These are phyloP conservation scores for Penicillium angulare DNA, from an alignment of 495 filamentous ascomycete species.

Conservation along the genomic window DNA sequence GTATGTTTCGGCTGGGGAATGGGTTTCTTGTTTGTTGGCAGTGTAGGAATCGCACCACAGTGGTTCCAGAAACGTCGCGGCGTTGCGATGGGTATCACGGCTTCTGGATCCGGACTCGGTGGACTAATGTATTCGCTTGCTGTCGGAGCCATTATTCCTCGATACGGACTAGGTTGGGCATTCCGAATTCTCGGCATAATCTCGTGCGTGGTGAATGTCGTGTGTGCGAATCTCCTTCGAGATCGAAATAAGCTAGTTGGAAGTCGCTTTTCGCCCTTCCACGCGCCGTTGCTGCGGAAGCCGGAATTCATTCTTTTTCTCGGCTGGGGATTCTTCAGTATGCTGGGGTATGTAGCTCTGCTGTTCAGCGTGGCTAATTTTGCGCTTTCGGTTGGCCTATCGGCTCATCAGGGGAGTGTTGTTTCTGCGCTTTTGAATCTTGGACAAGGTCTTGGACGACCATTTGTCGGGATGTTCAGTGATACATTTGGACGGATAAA, in stretches of 20 bases:
- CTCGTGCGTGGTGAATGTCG: slow-evolving; percentile 61
- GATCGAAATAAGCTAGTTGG: slow-evolving; percentile 71
- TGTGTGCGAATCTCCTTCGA: slow-evolving; percentile 59
- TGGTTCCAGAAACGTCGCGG: slow-evolving; percentile 73
- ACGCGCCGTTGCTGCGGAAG: slow-evolving; percentile 58
- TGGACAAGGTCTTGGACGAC: slow-evolving; percentile 66
- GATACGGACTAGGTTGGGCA: slow-evolving; percentile 64
- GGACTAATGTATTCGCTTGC: slow-evolving; percentile 61
- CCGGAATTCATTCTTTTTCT: slow-evolving; percentile 63
- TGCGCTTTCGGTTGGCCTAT: slow-evolving; percentile 63
- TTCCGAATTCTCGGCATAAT: slow-evolving; percentile 71
- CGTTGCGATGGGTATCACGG: slow-evolving; percentile 71
- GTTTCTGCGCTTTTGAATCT: slow-evolving; percentile 73
- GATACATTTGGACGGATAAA: slow-evolving; percentile 73
- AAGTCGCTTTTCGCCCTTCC: slow-evolving; percentile 61
- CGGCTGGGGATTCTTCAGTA: slow-evolving; percentile 65
- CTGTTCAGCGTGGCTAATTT: slow-evolving; percentile 77
- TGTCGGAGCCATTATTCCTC: slow-evolving; percentile 54
- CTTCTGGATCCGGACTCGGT: slow-evolving; percentile 72
- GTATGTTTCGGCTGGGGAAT: slow-evolving; percentile 73
- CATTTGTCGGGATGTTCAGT: slow-evolving; percentile 70
- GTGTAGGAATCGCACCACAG: slow-evolving; percentile 68
- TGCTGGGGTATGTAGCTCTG: slow-evolving; percentile 74
- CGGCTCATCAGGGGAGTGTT: slow-evolving; percentile 63
- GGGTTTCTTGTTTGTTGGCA: slow-evolving; percentile 73